These are phyloP conservation scores for Cicer arietinum DNA, from an alignment of 306 rosid species.

Conservation along the genomic window DNA sequence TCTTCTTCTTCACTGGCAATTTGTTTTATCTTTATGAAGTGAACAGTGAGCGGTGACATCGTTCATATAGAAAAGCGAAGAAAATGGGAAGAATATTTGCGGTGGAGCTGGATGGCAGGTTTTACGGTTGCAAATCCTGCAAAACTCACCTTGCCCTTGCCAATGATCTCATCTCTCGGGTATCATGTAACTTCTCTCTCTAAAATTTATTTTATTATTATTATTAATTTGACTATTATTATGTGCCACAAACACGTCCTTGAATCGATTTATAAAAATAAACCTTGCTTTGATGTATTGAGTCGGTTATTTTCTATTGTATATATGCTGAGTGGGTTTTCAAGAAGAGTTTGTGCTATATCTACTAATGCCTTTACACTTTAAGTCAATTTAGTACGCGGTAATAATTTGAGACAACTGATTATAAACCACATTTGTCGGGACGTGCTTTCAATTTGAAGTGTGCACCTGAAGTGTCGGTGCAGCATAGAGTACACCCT, in stretches of 20 bases:
- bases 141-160: conserved; percentile 75
- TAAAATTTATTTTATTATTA: neutral
- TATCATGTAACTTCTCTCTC: conserved; percentile 25
- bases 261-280: neutral
- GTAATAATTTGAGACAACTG: neutral
- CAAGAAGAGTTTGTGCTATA: neutral
- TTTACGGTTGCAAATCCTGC: conserved; percentile 82
- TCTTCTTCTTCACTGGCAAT: neutral
- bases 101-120: conserved; percentile 80
- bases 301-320: neutral
- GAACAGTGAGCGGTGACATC: neutral
- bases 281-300: neutral
- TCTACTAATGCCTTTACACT: neutral
- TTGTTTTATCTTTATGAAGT: neutral
- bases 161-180: conserved; percentile 74
- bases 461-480: neutral
- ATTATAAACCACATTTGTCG: too few relatives aligned
- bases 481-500: neutral
- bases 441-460: too few relatives aligned
- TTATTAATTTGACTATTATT: too few relatives aligned
- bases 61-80: neutral
- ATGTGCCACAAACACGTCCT: neutral
- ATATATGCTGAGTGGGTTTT: neutral
- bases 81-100: conserved; percentile 77
- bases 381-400: neutral